These are phyloP conservation scores for Tuber indicum DNA, from an alignment of 495 filamentous ascomycete species.

Conservation along the genomic window DNA sequence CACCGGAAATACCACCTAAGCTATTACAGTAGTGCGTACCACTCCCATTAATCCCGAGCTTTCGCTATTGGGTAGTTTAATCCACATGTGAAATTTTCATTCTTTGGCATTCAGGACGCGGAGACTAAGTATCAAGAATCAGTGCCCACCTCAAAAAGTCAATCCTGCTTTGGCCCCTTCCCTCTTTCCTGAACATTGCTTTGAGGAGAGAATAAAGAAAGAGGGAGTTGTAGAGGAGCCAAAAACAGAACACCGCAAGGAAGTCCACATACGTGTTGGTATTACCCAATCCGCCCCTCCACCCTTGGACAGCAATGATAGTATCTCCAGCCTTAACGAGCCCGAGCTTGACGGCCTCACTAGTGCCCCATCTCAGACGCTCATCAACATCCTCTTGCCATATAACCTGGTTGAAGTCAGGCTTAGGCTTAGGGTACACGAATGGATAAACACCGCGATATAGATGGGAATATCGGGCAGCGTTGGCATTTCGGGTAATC, in stretches of 20 bases:
- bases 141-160: conserved; percentile 23
- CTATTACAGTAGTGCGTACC: conserved; percentile 15
- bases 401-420: conserved; percentile 76
- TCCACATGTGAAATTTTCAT: conserved; percentile 25
- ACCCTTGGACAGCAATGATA: conserved; percentile 94
- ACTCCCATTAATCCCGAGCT: conserved; percentile 11
- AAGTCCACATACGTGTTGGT: conserved; percentile 66
- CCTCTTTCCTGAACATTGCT: conserved; percentile 10
- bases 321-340: conserved; percentile 74
- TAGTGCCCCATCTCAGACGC: conserved; percentile 91
- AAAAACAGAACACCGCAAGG: conserved; percentile 5
- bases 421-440: conserved; percentile 85
- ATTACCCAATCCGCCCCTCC: conserved; percentile 95
- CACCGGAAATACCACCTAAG: conserved; percentile 10
- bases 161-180: conserved; percentile 10
- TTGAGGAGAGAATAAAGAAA: conserved; percentile 10
- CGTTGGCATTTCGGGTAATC: conserved; percentile 66
- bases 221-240: conserved; percentile 13
- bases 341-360: conserved; percentile 72
- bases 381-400: conserved; percentile 99
- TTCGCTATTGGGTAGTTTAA: not conserved
- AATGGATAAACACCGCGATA: conserved; percentile 98
- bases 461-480: conserved; percentile 84
- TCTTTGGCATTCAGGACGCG: conserved; percentile 35
- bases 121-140: conserved; percentile 37